Base-by-base conservation (phyloP, 176 grass and related monocot genomes). In the Areca catechu region DNA sequence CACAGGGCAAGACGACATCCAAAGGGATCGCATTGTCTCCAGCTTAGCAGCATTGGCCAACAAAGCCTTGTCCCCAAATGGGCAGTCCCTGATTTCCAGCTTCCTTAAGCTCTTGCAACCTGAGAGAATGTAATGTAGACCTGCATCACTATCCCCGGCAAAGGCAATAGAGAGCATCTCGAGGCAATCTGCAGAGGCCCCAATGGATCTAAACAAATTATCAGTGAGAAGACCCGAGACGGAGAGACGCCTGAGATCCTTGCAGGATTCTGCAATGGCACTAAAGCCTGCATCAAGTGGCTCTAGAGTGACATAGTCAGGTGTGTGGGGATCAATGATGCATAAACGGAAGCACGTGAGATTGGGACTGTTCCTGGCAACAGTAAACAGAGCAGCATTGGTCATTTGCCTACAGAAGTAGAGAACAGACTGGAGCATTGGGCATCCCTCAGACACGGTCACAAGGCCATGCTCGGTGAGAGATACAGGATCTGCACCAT, bases 321-420 rank as follows among this genome's bases (percentile, higher is more conserved):
- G 63, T 61, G 73, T 70, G 20, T 49, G 29, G 9, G 77, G 74
- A 20, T 79, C 24, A 5, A 73, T 49, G 54, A 94, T 76, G 25
- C 71, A 67, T 3, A 94, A 64, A 22, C 80, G 79, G 77, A 94
- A 94, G 21, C 73, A 70, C 6, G 23, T 76, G 23, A 94, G 56
- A 17, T 51, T 66, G 0, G 71, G 80, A 20, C 73, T 81, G 66
- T 84, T 82, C 66, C 84, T 77, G 21, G 84, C 84, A 19, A 88
- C 48, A 0, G 76, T 71, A 19, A 87, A 61, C 17, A 86, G 69
- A 1, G 83, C 80, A 74, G 70, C 57, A 57, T 93, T 93, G 0
- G 88, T 93, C 88, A 87, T 93, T 34, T 63, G 80, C 7, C 58
- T 9, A 34, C 89, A 94, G 53, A 76, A 88, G 64, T 88, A 94